Base-by-base conservation (phyloP, 2,329 filamentous ascomycete species). In the Rutstroemia sp. region DNA sequence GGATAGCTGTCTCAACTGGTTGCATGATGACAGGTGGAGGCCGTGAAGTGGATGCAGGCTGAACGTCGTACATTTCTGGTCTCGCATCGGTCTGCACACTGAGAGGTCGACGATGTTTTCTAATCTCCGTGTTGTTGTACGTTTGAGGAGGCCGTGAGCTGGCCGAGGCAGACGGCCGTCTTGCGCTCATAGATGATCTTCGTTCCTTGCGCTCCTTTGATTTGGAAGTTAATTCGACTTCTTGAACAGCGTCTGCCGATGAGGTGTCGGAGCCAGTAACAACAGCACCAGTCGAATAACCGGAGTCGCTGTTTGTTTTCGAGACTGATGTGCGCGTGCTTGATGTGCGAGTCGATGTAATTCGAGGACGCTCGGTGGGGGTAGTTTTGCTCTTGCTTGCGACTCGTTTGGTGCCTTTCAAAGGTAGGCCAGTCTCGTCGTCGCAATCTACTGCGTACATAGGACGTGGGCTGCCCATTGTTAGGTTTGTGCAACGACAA, bases 371-470 rank as follows among this genome's bases (percentile, higher is more conserved):
- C n/a, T 23, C n/a, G 14, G n/a, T 19, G 14, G 46, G 25, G 27
- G 16, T n/a, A 17, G 59, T 58, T 46, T 60, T 61, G 30, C 58
- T 55, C 51, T 59, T 63, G 25, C 23, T 30, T 17, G 46, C 66
- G 54, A 58, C 61, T 34, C 58, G 61, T 50, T 63, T 50, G 45
- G 59, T 65, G 8, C 57, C 63, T 52, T 56, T 60, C 42, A 66
- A 52, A 30, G 58, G 45, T 47, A 50, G 58, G 16, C 63, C 63
- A 12, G 59, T 58, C 10, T 57, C 51, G 50, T 67, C 66, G 44
- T 66, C 66, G 51, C 60, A 53, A 27, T 68, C 65, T 37, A 64
- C 64, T 21, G 62, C 54, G 55, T 65, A 67, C 34, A 63, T 63
- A n/a, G 64, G 61, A 45, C 60, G 59, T 44, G 64, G 61, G 34